Evolutionary conservation across 306 rosid species (phyloP).

Genomic region (Rosa persica): DNA sequence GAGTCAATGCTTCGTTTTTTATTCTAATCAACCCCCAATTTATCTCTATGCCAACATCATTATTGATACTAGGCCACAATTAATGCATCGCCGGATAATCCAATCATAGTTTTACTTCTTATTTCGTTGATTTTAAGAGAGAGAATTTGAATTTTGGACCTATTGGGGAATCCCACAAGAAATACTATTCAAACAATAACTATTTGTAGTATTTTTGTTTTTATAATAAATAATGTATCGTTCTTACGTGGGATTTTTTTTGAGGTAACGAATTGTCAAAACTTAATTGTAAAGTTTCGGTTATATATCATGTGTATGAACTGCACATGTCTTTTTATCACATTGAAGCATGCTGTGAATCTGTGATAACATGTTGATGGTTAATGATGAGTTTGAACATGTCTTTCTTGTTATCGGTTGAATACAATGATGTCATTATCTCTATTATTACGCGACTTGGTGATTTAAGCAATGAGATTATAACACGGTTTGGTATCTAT

Average conservation of each 20-base stretch:
- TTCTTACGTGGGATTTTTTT: neutral
- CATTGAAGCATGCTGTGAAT: too few relatives aligned
- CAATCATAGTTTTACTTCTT: neutral
- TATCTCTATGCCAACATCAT: constrained; percentile 3
- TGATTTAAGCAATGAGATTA: too few relatives aligned
- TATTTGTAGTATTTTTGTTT: too few relatives aligned
- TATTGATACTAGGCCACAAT: neutral
- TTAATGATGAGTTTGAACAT: neutral
- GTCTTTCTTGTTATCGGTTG: neutral
- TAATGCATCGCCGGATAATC: neutral
- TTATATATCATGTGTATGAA: too few relatives aligned
- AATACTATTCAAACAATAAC: too few relatives aligned
- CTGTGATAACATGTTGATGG: too few relatives aligned
- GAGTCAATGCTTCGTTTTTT: constrained; percentile 1
- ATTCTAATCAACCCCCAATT: neutral
- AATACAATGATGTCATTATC: neutral
- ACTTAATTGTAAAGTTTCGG: neutral
- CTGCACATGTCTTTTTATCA: neutral
- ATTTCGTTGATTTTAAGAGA: neutral
- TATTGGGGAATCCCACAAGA: too few relatives aligned
- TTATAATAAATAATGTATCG: too few relatives aligned
- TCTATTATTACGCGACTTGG: neutral
- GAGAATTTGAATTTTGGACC: neutral
- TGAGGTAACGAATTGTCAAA: neutral
- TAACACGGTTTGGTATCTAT: neutral